These are phyloP conservation scores for Wallacemonas sp. DNA, from an alignment of 208 protist species.

Conservation along the genomic window DNA sequence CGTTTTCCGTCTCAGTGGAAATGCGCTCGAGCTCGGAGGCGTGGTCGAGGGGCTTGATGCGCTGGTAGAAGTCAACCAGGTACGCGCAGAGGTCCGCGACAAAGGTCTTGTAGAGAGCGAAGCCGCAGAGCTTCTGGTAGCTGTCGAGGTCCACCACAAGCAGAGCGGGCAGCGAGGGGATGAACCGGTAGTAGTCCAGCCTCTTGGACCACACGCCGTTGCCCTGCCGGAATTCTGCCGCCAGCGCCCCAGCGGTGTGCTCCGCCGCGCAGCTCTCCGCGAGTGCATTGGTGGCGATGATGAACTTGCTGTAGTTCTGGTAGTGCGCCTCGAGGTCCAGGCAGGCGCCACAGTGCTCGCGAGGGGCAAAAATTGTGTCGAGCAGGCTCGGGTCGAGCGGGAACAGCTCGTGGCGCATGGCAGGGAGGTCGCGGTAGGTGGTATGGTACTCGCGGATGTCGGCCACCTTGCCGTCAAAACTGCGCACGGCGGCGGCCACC, in stretches of 20 bases:
- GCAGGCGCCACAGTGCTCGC: slow-evolving; percentile 69
- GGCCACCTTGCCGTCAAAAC: slow-evolving; percentile 76
- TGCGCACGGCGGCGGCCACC: slow-evolving; percentile 51
- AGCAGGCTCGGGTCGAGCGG: slow-evolving; percentile 54
- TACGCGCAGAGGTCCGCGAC: slow-evolving; percentile 57
- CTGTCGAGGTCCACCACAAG: slow-evolving; percentile 58
- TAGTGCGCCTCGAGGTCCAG: slow-evolving; percentile 83
- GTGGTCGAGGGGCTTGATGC: slow-evolving; percentile 57
- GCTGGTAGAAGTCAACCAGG: slow-evolving; percentile 62
- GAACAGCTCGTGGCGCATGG: slow-evolving; percentile 47
- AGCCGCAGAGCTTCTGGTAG: slow-evolving; percentile 72
- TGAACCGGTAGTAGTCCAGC: slow-evolving; percentile 75
- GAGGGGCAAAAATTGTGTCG: slow-evolving; percentile 54
- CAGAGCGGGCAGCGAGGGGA: slow-evolving; percentile 45
- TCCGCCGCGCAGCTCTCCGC: slow-evolving; percentile 17
- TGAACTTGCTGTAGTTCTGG: slow-evolving; percentile 71
- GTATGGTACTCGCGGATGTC: slow-evolving; percentile 86
- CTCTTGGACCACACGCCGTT: slow-evolving; percentile 41
- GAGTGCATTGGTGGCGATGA: slow-evolving; percentile 57
- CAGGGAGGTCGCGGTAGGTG: slow-evolving; percentile 69
- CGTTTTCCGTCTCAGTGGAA: slow-evolving; percentile 48
- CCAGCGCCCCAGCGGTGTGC: background rate
- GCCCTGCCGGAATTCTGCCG: background rate
- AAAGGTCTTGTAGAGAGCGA: slow-evolving; percentile 61
- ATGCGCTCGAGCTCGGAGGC: slow-evolving; percentile 39